Conservation (phyloP, 805 yeast genomes). For the Kazachstania psychrophila region DNA sequence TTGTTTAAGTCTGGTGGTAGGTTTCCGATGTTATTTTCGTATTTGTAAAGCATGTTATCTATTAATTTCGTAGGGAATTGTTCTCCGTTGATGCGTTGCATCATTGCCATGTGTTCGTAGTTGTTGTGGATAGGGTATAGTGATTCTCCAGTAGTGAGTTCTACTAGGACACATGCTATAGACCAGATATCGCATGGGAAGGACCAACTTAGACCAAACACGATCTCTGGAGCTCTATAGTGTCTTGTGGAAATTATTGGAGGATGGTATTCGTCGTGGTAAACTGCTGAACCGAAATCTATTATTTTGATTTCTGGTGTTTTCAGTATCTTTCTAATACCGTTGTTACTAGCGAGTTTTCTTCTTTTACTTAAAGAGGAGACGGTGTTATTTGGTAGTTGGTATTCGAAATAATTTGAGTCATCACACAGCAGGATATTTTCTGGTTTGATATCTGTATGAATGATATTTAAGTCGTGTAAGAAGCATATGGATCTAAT, state of each 20-base stretch:
- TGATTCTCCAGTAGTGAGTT: slow-evolving; percentile 88
- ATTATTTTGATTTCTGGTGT: slow-evolving; percentile 82
- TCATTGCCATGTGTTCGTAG: slow-evolving; percentile 88
- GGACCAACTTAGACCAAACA: slow-evolving; percentile 93
- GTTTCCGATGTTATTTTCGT: slow-evolving; percentile 25
- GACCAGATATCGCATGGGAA: slow-evolving; percentile 97
- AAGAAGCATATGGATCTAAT: slow-evolving; percentile 77
- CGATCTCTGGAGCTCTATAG: slow-evolving; percentile 94
- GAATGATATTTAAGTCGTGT: slow-evolving; percentile 84
- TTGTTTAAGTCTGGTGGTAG: slow-evolving; percentile 26
- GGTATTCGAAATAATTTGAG: slow-evolving; percentile 14
- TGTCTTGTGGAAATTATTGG: slow-evolving; percentile 90
- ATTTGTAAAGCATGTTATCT: slow-evolving; percentile 28
- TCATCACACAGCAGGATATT: slow-evolving; percentile 54
- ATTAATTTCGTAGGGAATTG: slow-evolving; percentile 35
- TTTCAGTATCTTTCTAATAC: slow-evolving; percentile 36
- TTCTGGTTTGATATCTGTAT: slow-evolving; percentile 96
- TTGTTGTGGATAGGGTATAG: slow-evolving; percentile 92
- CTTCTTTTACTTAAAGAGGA: slow-evolving; percentile 24
- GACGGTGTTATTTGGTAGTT: slow-evolving; percentile 15
- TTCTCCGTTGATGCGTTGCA: slow-evolving; percentile 66
- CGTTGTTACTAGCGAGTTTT: slow-evolving; percentile 25
- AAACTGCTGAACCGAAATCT: slow-evolving; percentile 96
- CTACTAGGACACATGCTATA: slow-evolving; percentile 86
- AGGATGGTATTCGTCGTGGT: slow-evolving; percentile 88